Base-by-base conservation (phyloP, 2,329 filamentous ascomycete genomes). In the Tolypocladium inflatum region DNA sequence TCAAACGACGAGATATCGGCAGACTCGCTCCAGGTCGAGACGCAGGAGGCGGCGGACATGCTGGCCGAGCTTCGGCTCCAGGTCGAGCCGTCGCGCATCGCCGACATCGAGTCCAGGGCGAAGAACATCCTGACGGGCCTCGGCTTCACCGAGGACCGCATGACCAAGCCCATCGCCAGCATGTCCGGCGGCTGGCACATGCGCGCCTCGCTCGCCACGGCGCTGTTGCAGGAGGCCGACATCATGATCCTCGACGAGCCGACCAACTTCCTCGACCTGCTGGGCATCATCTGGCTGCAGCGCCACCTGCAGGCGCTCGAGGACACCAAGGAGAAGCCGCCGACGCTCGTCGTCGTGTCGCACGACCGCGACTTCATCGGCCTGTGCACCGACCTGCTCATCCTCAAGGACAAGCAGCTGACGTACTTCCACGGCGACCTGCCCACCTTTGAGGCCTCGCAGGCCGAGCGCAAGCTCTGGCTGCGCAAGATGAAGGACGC, bases 261-360 rank as follows among this genome's bases (percentile, higher is more conserved):
- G 0, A 95, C 90, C 39, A 95, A 95, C 67, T 95, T 90, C 67
- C 80, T 95, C 1, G 90, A 95, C 66, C 76, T 95, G 0, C 79
- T 91, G 0, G 89, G 89, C 1, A 91, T 96, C 58, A 83, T 96
- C 58, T 95, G 91, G 90, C 78, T 96, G 1, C 87, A 95, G 67
- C 80, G 81, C 15, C 87, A 91, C 66, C 81, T 96, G 11, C 76
- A 80, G 42, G 74, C 79, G 1, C 70, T 87, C 3, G 77, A 78
- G 4, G 80, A 84, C 23, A 70, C 70, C 8, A 30, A 19, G 0
- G 73, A 78, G 0, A 72, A 77, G 2, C 82, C 81, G 0, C 82
- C 82, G 0, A 94, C 90, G 0, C 78, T 94, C 1, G 77, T 95
- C 19, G 76, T 94, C 1, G 90, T 94, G 3, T 94, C 90, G 0